Evolutionary conservation across 352 stramenopile genomes (phyloP).

Genomic region (Globisporangium spinosum): DNA sequence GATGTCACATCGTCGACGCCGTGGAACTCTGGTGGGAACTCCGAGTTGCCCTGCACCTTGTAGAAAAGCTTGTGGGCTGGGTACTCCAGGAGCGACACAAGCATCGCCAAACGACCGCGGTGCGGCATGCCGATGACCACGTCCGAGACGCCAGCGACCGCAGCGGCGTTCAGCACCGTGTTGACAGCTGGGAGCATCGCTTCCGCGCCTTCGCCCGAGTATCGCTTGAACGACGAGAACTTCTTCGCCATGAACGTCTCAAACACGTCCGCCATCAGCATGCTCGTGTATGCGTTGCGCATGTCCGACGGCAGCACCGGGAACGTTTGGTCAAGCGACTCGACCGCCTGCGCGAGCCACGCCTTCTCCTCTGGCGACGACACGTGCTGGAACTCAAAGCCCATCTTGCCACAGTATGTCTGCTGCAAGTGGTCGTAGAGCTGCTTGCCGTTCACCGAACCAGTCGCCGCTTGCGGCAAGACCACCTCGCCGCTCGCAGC

Average conservation of each 20-base stretch:
- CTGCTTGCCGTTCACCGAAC: constrained; percentile 31
- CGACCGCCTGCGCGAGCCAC: constrained; percentile 57
- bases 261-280: constrained; percentile 80
- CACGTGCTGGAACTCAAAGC: constrained; percentile 80
- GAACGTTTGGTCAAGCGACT: constrained; percentile 39
- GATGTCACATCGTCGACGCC: constrained; percentile 85
- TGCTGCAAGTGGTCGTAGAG: constrained; percentile 57
- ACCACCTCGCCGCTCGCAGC: constrained; percentile 21
- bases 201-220: constrained; percentile 82
- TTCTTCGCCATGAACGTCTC: constrained; percentile 86
- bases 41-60: constrained; percentile 73
- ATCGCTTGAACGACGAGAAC: constrained; percentile 85
- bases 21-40: constrained; percentile 56
- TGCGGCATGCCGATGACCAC: constrained; percentile 88
- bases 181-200: constrained; percentile 76
- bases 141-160: constrained; percentile 45
- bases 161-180: constrained; percentile 58
- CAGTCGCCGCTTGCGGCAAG: constrained; percentile 13
- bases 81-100: constrained; percentile 77
- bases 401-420: constrained; percentile 77
- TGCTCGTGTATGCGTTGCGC: constrained; percentile 74
- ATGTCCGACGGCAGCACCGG: constrained; percentile 63
- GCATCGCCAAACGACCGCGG: constrained; percentile 70
- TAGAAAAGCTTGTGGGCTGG: constrained; percentile 80
- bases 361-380: constrained; percentile 54